Evolutionary conservation across 768 basidiomycete genomes (phyloP), one percentile per base, ranked within the genome.

Genomic region (button mushroom (Agaricus bisporus)): DNA sequence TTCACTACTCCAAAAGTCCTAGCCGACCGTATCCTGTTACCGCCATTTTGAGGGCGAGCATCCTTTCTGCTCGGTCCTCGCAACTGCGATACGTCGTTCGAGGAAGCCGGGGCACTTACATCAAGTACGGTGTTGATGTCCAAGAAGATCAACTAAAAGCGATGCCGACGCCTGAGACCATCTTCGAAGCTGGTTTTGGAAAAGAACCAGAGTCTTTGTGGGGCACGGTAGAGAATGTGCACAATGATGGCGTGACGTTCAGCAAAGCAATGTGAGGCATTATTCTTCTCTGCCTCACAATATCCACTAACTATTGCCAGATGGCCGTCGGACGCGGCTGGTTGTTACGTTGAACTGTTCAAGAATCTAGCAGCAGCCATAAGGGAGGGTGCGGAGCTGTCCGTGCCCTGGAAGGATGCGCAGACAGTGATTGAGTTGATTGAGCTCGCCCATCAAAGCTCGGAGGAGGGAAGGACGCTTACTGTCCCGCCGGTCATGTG

Each of bases 101-200:
- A 49, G 89, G 90, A 39, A 81, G 81, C 20, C 75, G 76, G 56
- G 90, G 88, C 25, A 79, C 82, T 2, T 92, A 78, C 68, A 72
- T 77, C 54, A 94, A 95, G 67, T 79, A 76, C 61, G 90, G 90
- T 5, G 65, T 89, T 18, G 91, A 92, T 65, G 69, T 81, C 2
- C 91, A 94, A 63, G 91, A 93, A 68, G 81, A 82, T 48, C 84
- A 88, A 58, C 77, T 91, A 47, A 83, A 82, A 62, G 73, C 65
- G 10, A 79, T 83, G 47, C 61, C 76, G 8, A 66, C 70, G 4
- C 79, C 81, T 22, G 65, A 61, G 14, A 71, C 66, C 10, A 80
- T 81, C 38, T 63, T 77, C 56, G 70, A 71, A 42, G 56, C 67
- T 4, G 63, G 64, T 25, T 86, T 79, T 58, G 89, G 86, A 10